A percentile compares a stretch with the other conserved stretches of the same genome.
phyloP scores from a whole-genome alignment of 176 grass and related monocot species.

The Tuctoria greenei region DNA sequence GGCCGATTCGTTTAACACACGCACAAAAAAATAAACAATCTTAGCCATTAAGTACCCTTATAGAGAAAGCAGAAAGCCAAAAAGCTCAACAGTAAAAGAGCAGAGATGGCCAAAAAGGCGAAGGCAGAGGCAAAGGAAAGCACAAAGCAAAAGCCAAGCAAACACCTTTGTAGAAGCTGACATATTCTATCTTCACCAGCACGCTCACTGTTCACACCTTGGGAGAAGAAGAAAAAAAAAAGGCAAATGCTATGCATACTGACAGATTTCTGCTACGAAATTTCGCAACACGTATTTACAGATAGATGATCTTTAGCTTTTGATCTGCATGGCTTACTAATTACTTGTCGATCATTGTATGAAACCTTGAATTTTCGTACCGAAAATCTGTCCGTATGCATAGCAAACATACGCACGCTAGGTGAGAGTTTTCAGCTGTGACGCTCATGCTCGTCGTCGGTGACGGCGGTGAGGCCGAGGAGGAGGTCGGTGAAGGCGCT shows the following conservation, averaged over 20 bases:
- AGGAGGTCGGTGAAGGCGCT: slow-evolving; percentile 96
- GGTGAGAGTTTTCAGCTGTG: not conserved
- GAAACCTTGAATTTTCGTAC: not conserved
- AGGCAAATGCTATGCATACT: slow-evolving; percentile 12
- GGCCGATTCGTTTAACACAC: not conserved
- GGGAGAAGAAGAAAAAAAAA: not conserved
- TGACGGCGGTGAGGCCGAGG: slow-evolving; percentile 53
- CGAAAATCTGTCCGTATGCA: slow-evolving; percentile 18
- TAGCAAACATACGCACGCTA: not conserved
- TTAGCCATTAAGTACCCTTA: not conserved
- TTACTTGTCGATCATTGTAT: not conserved
- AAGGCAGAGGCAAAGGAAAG: slow-evolving; percentile 34
- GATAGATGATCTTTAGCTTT: not conserved
- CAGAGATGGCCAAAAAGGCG: slow-evolving; percentile 36
- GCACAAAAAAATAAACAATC: not conserved
- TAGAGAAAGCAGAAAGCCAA: slow-evolving; percentile 25
- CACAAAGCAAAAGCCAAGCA: slow-evolving; percentile 37
- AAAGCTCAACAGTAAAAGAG: slow-evolving; percentile 8
- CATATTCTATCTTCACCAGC: slow-evolving; percentile 33
- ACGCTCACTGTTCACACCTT: slow-evolving; percentile 39
- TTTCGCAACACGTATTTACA: slow-evolving; percentile 18
- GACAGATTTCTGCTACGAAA: not conserved
- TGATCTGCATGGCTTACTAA: not conserved
- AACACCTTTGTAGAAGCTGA: slow-evolving; percentile 26
- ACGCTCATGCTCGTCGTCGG: not conserved